Percentiles rank a stretch among this genome's conserved stretches.
Conservation (phyloP, 2,329 filamentous ascomycete species). For the Ophiostoma sp. region DNA sequence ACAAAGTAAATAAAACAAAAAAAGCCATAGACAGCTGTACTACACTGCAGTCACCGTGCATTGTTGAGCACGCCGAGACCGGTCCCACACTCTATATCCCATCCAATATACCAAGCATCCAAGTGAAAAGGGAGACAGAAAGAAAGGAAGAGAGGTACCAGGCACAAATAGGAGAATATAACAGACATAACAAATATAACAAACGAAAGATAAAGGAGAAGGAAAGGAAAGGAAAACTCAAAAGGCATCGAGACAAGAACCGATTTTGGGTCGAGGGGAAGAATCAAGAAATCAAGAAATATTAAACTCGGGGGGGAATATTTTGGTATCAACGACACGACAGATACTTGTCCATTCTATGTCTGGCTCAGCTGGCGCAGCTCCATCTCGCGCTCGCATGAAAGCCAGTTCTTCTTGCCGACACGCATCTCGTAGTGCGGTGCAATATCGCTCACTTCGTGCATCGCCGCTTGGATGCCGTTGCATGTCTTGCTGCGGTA, state of each 20-base stretch:
- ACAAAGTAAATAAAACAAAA: background rate
- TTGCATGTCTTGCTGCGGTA: constrained; percentile 88
- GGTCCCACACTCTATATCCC: background rate
- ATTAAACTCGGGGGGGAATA: background rate
- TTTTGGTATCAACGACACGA: background rate
- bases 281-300: background rate
- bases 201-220: background rate
- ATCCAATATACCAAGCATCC: background rate
- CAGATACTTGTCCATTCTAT: constrained; percentile 3
- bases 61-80: too few species aligned
- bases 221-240: background rate
- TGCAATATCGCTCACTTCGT: constrained; percentile 66
- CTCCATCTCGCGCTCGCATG: constrained; percentile 26
- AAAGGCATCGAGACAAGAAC: background rate
- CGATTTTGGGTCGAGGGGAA: background rate
- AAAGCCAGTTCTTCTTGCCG: constrained; percentile 68
- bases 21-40: background rate
- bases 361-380: constrained; percentile 23
- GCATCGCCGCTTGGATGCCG: constrained; percentile 71
- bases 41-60: background rate
- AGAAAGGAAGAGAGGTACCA: background rate
- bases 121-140: background rate
- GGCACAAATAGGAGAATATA: background rate
- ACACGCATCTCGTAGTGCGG: constrained; percentile 85
- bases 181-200: background rate